Conservation (phyloP, 1,284 basidiomycete genomes). For the Peniophora sp. region DNA sequence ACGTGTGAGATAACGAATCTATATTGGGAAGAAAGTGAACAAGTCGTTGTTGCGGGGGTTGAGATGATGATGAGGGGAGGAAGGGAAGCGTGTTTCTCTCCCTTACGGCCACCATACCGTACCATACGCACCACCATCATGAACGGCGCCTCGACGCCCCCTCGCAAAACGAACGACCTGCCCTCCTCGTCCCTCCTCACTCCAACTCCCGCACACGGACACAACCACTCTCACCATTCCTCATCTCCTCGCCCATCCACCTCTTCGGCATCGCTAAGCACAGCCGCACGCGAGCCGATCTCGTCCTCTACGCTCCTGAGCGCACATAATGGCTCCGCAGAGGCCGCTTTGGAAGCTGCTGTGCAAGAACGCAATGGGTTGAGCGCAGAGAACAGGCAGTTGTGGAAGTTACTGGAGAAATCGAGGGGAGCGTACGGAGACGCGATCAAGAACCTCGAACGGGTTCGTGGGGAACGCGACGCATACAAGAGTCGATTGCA, state of each 20-base stretch:
- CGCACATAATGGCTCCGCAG: constrained; percentile 37
- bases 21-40: no score
- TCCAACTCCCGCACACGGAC: constrained; percentile 5
- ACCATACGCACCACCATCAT: no score
- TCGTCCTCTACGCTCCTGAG: constrained; percentile 51
- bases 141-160: neutral
- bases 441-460: constrained; percentile 72
- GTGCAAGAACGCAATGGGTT: constrained; percentile 73
- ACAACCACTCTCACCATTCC: constrained; percentile 15
- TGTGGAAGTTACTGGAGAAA: constrained; percentile 91
- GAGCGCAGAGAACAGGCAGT: constrained; percentile 76
- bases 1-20: no score
- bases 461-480: constrained; percentile 77
- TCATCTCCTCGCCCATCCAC: constrained; percentile 15
- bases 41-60: no score
- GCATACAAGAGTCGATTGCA: constrained; percentile 45
- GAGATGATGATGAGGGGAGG: no score
- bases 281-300: constrained; percentile 25
- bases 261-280: constrained; percentile 18
- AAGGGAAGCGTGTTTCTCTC: no score
- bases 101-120: no score
- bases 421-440: constrained; percentile 67
- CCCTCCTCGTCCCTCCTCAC: neutral
- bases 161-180: neutral
- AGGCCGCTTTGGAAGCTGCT: constrained; percentile 68